Conservation (phyloP, 331 rosid genomes). For the Telfairia occidentalis region DNA sequence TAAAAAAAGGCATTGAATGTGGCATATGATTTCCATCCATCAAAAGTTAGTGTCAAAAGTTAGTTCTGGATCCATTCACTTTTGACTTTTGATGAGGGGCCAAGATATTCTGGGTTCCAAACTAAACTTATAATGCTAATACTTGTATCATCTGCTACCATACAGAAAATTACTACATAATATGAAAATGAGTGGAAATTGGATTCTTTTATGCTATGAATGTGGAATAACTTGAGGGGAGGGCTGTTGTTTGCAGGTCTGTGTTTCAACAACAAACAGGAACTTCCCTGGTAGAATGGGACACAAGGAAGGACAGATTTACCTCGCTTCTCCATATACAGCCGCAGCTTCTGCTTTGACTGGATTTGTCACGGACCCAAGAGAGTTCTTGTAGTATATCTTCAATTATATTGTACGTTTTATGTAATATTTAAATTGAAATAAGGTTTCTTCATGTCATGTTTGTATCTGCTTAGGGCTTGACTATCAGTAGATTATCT, state of each 20-base stretch:
- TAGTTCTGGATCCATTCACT: not conserved
- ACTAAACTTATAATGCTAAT: not conserved
- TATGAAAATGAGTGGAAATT: not conserved
- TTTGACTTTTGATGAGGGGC: not conserved
- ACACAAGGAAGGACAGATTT: constrained; percentile 86
- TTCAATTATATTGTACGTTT: not conserved
- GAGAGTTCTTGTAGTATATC: constrained; percentile 73
- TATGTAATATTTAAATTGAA: not conserved
- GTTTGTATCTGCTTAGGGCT: not conserved
- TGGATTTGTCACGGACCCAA: constrained; percentile 82
- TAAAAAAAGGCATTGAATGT: not conserved
- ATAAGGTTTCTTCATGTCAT: not conserved
- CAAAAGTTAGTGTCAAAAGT: not conserved
- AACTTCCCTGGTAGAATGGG: constrained; percentile 98
- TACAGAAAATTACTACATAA: not conserved
- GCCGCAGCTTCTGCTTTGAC: constrained; percentile 99
- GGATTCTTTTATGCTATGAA: not conserved
- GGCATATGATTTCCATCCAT: not conserved
- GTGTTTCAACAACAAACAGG: constrained; percentile 91
- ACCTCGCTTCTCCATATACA: constrained; percentile 86
- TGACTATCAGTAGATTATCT: not conserved
- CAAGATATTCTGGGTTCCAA: not conserved
- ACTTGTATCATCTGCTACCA: too few relatives aligned
- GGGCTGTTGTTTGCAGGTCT: constrained; percentile 46
- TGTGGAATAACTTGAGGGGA: not conserved